These are phyloP conservation scores for Alternaria sp. DNA, from an alignment of 2,329 filamentous ascomycete genomes.

Conservation along the genomic window DNA sequence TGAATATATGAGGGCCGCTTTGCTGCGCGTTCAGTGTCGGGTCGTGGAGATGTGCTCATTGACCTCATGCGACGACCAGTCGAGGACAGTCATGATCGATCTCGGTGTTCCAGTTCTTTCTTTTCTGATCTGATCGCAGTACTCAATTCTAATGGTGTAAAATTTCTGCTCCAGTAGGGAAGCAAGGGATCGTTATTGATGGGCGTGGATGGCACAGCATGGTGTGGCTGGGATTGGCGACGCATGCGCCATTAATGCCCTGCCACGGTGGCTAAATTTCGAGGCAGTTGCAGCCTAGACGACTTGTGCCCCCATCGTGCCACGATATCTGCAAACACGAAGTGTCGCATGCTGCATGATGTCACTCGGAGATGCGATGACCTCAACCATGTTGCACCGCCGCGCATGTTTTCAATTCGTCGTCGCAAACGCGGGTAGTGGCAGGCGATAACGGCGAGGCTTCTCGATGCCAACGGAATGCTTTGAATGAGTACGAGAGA, in stretches of 20 bases:
- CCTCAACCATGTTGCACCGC: neutral
- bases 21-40: slow-evolving; percentile 5
- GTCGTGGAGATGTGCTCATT: neutral
- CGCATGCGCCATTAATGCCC: slow-evolving; percentile 27
- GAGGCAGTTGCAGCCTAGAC: slow-evolving; percentile 2
- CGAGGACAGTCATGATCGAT: neutral
- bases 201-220: slow-evolving; percentile 10
- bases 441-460: neutral
- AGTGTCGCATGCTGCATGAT: neutral
- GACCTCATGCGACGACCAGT: neutral
- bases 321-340: neutral
- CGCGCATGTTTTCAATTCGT: neutral
- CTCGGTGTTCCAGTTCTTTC: neutral
- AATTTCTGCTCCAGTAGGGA: neutral
- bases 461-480: neutral
- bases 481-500: neutral
- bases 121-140: neutral
- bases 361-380: neutral
- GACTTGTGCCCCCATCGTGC: neutral
- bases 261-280: slow-evolving; percentile 4
- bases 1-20: slow-evolving; percentile 19
- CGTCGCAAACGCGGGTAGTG: neutral
- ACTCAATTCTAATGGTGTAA: neutral
- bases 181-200: slow-evolving; percentile 2
- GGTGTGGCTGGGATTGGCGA: slow-evolving; percentile 20